Base-by-base conservation (phyloP, 768 basidiomycete species). In the Lentinus tigrinus region DNA sequence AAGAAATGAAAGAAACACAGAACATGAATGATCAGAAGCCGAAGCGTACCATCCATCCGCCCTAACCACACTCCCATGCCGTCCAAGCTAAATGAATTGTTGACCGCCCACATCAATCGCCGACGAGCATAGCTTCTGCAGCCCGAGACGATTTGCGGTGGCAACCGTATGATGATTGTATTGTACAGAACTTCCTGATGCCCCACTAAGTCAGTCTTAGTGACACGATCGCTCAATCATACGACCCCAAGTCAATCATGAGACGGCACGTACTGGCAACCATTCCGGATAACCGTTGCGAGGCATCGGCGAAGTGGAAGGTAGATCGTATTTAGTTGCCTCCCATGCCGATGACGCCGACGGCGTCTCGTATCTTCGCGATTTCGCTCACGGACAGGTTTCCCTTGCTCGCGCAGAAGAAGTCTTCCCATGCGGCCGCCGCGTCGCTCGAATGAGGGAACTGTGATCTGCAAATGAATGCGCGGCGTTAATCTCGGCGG, bases 291-390 rank as follows among this genome's bases (percentile, higher is more conserved):
- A 11, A 31, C 6, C 31, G 31, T 31, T 31, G 31, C 39, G 39
- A 5, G 7, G 17, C 17, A 16, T 8, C 17, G 14, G 44, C 14
- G 23, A 14, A 21, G 24, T 11, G 31, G 4, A n/a, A 26, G 16
- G 27, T 6, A 11, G 1, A 31, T 11, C 1, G 3, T 31, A 10
- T 10, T 74, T 69, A 92, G 52, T 82, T 86, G 13, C 93, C 93
- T 21, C 86, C 90, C 93, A 95, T 95, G 27, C 94, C 95, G 40
- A 85, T 79, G 24, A 96, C 81, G 4, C 94, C 94, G 17, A 94
- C 89, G 21, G 80, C 78, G 70, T 98, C 96, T 47, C 96, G 82
- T 65, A 98, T 94, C 77, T 84, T 91, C 14, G 96, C 96, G 56
- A 97, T 92, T 69, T 98, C 92, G 59, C 79, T 85, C 0, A 93